Conservation (phyloP, 768 basidiomycete species). For the Suillus variegatus region DNA sequence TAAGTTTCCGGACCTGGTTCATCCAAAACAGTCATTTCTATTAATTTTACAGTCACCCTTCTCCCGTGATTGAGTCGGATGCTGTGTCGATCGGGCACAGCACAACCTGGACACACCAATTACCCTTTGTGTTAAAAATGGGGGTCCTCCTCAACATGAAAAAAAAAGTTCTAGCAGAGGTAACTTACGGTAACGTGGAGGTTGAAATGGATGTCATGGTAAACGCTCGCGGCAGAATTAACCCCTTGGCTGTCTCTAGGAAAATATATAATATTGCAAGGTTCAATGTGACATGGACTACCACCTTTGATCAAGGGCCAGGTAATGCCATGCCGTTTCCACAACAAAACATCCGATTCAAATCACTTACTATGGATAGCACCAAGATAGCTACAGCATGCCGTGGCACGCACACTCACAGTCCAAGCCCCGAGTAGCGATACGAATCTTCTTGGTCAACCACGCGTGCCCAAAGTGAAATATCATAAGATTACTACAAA, state of each 20-base stretch:
- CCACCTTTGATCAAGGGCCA: not conserved
- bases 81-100: conserved; percentile 4
- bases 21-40: not conserved
- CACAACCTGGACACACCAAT: not conserved
- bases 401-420: not conserved
- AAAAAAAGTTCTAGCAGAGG: not conserved
- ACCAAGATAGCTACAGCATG: conserved; percentile 1
- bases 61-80: conserved; percentile 7
- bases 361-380: not conserved
- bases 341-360: not conserved
- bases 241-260: not conserved
- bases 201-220: not conserved
- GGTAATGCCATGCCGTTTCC: not conserved
- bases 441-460: conserved; percentile 1
- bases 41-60: conserved; percentile 1
- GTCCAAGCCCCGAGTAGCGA: conserved; percentile 3
- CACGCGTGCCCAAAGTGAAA: not conserved
- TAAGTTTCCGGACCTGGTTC: conserved; percentile 1
- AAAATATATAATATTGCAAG: not conserved
- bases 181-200: conserved; percentile 1
- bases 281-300: not conserved
- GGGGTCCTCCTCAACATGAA: not conserved
- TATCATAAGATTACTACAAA: not conserved
- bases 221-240: not conserved
- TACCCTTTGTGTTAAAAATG: not conserved